Conservation (phyloP, 116 monocot species). For the Cymodocea nodosa region DNA sequence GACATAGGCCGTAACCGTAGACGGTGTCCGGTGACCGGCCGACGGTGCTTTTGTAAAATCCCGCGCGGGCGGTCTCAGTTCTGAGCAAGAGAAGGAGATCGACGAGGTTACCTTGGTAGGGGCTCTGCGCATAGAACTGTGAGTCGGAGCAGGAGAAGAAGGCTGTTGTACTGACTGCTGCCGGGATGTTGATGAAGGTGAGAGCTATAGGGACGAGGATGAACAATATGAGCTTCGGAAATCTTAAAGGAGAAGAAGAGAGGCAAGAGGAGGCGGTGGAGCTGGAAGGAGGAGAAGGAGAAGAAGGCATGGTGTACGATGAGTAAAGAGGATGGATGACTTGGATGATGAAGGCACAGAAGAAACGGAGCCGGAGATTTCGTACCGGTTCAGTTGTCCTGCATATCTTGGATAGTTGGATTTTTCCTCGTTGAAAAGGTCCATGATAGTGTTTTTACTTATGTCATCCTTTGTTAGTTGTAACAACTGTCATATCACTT, state of each 20-base stretch:
- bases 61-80: background rate
- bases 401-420: no score
- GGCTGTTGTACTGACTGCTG: background rate
- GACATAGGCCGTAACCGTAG: conserved; percentile 5
- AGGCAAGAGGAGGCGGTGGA: background rate
- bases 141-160: conserved; percentile 4
- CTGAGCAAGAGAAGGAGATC: background rate
- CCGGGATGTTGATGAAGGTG: background rate
- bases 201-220: conserved; percentile 1
- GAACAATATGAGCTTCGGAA: background rate
- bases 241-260: background rate
- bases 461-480: no score
- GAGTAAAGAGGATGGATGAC: background rate
- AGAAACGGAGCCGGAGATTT: background rate
- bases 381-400: no score
- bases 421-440: no score
- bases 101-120: background rate
- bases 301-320: background rate
- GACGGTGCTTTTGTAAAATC: conserved; percentile 3
- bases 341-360: background rate
- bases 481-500: no score
- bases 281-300: no score
- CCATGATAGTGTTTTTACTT: no score
- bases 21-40: background rate
- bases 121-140: background rate